These are phyloP conservation scores for Leishmania lainsoni DNA, from an alignment of 208 protist genomes.

Conservation along the genomic window DNA sequence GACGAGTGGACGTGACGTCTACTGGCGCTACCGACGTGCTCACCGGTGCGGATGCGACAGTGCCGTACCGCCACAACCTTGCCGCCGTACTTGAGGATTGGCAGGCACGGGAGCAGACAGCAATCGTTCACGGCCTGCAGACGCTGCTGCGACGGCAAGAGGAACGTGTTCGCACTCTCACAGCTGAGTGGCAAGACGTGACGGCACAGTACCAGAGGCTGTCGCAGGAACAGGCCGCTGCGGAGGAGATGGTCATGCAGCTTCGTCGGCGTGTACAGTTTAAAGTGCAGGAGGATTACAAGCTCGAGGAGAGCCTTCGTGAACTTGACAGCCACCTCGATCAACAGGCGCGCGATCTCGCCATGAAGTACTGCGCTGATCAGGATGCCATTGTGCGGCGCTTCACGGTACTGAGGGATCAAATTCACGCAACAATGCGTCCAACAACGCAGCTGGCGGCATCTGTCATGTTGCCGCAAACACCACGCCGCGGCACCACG, in stretches of 20 bases:
- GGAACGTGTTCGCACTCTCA: background rate
- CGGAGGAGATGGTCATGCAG: slow-evolving; percentile 65
- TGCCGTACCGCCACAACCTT: slow-evolving; percentile 2
- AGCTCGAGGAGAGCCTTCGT: slow-evolving; percentile 73
- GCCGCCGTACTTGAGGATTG: slow-evolving; percentile 2
- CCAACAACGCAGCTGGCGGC: slow-evolving; percentile 14
- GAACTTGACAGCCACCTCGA: slow-evolving; percentile 74
- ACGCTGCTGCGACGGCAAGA: slow-evolving; percentile 28
- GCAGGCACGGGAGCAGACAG: slow-evolving; percentile 17
- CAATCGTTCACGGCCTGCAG: slow-evolving; percentile 35
- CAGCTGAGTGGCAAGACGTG: slow-evolving; percentile 53
- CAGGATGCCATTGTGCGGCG: slow-evolving; percentile 76
- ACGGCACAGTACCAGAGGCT: slow-evolving; percentile 54
- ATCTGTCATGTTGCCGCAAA: background rate
- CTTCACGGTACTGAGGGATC: slow-evolving; percentile 67
- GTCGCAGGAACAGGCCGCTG: slow-evolving; percentile 55
- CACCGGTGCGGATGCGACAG: background rate
- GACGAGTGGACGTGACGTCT: slow-evolving; percentile 30
- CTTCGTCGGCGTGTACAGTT: slow-evolving; percentile 72
- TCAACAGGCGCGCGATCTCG: slow-evolving; percentile 79
- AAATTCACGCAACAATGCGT: slow-evolving; percentile 58
- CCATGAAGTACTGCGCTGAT: slow-evolving; percentile 79
- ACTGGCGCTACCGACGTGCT: background rate
- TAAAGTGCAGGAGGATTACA: slow-evolving; percentile 76
- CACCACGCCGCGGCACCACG: background rate